phyloP scores from a whole-genome alignment of 73 alveolate genomes.

The Paramecium primaurelia region DNA sequence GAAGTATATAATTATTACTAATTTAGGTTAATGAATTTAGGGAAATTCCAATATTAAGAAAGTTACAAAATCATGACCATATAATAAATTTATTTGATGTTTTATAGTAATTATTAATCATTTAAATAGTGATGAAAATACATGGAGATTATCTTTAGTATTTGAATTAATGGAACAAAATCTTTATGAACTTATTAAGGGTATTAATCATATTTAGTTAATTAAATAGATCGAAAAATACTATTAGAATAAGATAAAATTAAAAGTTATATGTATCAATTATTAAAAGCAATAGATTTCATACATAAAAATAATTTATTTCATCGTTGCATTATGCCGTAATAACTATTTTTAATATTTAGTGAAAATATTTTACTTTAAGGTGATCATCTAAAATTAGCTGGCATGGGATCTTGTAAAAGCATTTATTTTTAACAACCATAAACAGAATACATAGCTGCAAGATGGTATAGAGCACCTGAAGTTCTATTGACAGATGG shows the following conservation, averaged over 20 bases:
- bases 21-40: conserved; percentile 61
- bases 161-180: conserved; percentile 87
- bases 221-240: conserved; percentile 3
- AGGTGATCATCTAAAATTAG: conserved; percentile 81
- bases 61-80: conserved; percentile 94
- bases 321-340: conserved; percentile 93
- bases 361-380: conserved; percentile 72
- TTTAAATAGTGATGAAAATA: conserved; percentile 65
- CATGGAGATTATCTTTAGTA: conserved; percentile 81
- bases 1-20: conserved; percentile 62
- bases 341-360: neutral
- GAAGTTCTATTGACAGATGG: conserved; percentile 91
- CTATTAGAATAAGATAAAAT: conserved; percentile 56
- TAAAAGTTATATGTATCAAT: conserved; percentile 75
- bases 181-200: conserved; percentile 80
- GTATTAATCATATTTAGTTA: neutral
- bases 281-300: conserved; percentile 84
- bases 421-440: conserved; percentile 93
- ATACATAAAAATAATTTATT: conserved; percentile 90
- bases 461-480: conserved; percentile 89
- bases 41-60: conserved; percentile 86
- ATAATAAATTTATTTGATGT: conserved; percentile 84
- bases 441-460: conserved; percentile 88
- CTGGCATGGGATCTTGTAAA: conserved; percentile 94
- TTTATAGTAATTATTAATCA: neutral